These are phyloP conservation scores for Cicer cuneatum DNA, from an alignment of 306 rosid species.

Conservation along the genomic window DNA sequence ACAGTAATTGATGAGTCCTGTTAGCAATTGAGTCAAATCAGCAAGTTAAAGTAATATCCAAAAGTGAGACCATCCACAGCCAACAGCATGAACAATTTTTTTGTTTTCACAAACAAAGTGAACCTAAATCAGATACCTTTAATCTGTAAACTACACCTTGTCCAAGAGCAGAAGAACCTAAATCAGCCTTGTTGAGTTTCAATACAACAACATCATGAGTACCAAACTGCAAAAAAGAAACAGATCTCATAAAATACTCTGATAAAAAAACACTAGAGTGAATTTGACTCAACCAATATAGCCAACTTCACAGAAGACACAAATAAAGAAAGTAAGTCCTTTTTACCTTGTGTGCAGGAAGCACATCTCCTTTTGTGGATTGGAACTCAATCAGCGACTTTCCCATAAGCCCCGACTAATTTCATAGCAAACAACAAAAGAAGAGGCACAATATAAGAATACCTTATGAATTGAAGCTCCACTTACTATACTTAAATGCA, in stretches of 20 bases:
- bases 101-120: conserved; percentile 23
- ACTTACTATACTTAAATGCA: conserved; percentile 12
- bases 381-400: conserved; percentile 87
- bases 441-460: conserved; percentile 35
- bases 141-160: conserved; percentile 95
- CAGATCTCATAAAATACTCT: conserved; percentile 10
- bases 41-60: conserved; percentile 41
- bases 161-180: conserved; percentile 91
- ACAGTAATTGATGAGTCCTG: conserved; percentile 95
- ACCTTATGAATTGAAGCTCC: conserved; percentile 33
- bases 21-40: conserved; percentile 45
- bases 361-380: conserved; percentile 89
- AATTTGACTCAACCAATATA: conserved; percentile 5
- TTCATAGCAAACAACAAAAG: conserved; percentile 43
- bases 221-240: conserved; percentile 66
- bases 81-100: conserved; percentile 21
- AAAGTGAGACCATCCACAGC: conserved; percentile 36
- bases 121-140: conserved; percentile 63
- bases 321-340: conserved; percentile 20
- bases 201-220: conserved; percentile 93
- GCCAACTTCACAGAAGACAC: neutral
- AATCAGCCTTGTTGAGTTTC: conserved; percentile 91
- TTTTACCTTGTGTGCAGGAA: conserved; percentile 96
- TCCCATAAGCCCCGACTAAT: conserved; percentile 94
- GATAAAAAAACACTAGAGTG: neutral